Evolutionary conservation across 1,284 basidiomycete genomes (phyloP), one percentile per base, ranked within the genome.

Genomic region (Hortiboletus rubellus): DNA sequence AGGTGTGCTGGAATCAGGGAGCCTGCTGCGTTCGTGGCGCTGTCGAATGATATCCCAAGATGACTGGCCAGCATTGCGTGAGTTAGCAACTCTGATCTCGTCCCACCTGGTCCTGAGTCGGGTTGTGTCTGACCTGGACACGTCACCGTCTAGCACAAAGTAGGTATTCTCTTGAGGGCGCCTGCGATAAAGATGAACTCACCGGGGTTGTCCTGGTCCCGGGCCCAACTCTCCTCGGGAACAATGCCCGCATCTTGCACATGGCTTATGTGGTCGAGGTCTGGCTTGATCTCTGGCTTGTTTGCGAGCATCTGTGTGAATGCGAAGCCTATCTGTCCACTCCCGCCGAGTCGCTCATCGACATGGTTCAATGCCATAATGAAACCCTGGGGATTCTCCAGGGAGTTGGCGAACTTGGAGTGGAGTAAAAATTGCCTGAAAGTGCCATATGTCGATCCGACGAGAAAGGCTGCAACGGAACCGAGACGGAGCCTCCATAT

Each of bases 31-130:
- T 67, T 85, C 84, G 58, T 87, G 79, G 34, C 70, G 76, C 66
- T 88, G 84, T 38, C 87, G 82, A 31, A 89, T 75, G 36, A 72
- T 68, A 63, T 89, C 87, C 87, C 87, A 89, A 7, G 85, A 77
- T 14, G 87, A 87, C 24, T 74, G 74, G 34, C 75, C 76, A 33
- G 74, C 57, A 57, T 57, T 68, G 36, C 72, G 77, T 34, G 76
- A 70, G 58, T 85, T 86, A n/a, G 74, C 78, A 46, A 74, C 73
- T 52, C 86, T 82, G 44, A 89, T 83, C 59, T 84, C 79, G 42
- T 86, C 84, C 87, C 87, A 89, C 60, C 74, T 80, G 67, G 80
- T 54, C 66, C 47, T 69, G 65, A 50, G 65, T 53, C 15, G 68
- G 53, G 49, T 57, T 30, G 50, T 53, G 31, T 64, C 60, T 51